These are phyloP conservation scores for Prunus yedoensis DNA, from an alignment of 331 rosid species.

Conservation along the genomic window DNA sequence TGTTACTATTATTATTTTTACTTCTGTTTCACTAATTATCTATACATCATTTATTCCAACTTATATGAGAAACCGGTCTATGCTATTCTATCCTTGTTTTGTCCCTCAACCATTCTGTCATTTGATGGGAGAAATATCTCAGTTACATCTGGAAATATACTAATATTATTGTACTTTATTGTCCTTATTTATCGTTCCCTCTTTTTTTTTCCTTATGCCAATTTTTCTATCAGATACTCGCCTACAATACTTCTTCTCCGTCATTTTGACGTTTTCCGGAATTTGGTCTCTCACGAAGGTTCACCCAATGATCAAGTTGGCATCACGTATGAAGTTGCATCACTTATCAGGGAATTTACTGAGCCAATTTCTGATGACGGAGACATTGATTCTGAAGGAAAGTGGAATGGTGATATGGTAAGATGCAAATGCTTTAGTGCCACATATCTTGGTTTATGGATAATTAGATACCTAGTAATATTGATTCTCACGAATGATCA, in stretches of 20 bases:
- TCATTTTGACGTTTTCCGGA: slow-evolving; percentile 84
- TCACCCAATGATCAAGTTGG: slow-evolving; percentile 70
- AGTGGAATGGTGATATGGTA: slow-evolving; percentile 58
- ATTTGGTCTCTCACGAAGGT: slow-evolving; percentile 57
- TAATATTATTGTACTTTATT: background rate
- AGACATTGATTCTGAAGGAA: slow-evolving; percentile 35
- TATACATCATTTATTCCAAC: background rate
- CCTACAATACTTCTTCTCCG: slow-evolving; percentile 91
- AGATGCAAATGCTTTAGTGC: slow-evolving; percentile 37
- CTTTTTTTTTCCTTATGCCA: slow-evolving; percentile 17
- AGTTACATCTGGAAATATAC: background rate
- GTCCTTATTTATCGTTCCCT: slow-evolving; percentile 14
- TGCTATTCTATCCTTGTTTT: background rate
- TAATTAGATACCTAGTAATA: background rate
- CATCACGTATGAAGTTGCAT: slow-evolving; percentile 71
- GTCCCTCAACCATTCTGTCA: background rate
- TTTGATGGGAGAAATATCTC: background rate
- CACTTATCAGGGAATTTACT: slow-evolving; percentile 75
- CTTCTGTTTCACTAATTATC: background rate
- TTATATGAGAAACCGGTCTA: background rate
- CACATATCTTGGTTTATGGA: background rate
- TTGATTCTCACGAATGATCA: background rate
- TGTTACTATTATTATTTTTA: background rate
- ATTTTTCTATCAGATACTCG: slow-evolving; percentile 63
- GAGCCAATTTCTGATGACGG: slow-evolving; percentile 63